Evolutionary conservation across 1,284 basidiomycete species (phyloP), one percentile per base, ranked within the genome.

Genomic region (Porodaedalea pini): DNA sequence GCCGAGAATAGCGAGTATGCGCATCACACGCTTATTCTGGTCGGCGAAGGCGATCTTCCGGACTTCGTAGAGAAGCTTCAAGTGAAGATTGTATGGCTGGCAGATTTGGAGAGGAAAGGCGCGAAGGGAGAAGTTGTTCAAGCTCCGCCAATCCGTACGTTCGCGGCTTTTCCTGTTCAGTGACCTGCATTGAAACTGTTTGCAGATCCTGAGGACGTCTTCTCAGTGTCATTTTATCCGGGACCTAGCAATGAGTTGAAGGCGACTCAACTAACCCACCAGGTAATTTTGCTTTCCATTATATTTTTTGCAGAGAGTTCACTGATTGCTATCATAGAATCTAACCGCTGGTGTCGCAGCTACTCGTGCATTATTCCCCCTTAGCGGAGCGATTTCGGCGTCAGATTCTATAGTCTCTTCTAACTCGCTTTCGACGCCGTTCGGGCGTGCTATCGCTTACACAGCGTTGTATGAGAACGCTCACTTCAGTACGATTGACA

Each of bases 271-370:
- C 71, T 92, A 41, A 88, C 87, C 0, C 89, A 92, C 65, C 80
- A 65, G 52, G 68, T 69, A 54, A 32, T n/a, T 32, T 27, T 15
- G 21, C 11, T 21, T 36, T 23, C 3, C n/a, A n/a, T n/a, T 40
- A 15, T 8, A 25, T 29, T 47, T 27, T 17, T 31, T 15, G 17
- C 13, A 17, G 23, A 47, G 15, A 47, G 23, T 2, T 32, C 15
- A 15, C 45, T 47, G 8, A 47, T 17, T 31, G 15, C 7, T 15
- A 31, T 17, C 19, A n/a, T 37, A 88, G 65, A 90, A 90, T 61
- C 68, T 91, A 56, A 91, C 88, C 2, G 86, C 90, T 10, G 90
- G 86, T 44, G 84, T 90, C n/a, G 80, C 86, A 1, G 86, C 86
- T 2, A 75, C 79, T 19, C 82, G 85, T 45, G 77, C 80, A 4